Base-by-base conservation (phyloP, 1,284 basidiomycete species). In the Thelephora terrestris region DNA sequence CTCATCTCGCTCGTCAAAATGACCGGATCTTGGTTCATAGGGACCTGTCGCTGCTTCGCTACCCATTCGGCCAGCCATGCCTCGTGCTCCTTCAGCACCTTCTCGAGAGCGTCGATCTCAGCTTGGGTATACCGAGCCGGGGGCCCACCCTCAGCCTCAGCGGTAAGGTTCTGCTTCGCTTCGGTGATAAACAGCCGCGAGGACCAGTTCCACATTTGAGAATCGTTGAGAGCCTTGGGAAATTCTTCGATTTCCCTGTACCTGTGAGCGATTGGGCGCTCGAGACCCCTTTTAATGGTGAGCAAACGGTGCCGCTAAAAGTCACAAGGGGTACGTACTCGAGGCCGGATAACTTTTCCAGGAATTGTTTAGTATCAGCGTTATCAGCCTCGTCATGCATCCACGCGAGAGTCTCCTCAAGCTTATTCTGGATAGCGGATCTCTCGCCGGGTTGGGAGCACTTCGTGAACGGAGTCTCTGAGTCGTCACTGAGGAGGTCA, bases 161-260 rank as follows among this genome's bases (percentile, higher is more conserved):
- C 66, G 5, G 81, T 82, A 52, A 90, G 65, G 63, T 88, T 94
- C 52, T 75, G 62, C 6, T 73, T 70, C 14, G 93, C 93, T 51
- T 92, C 85, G 0, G 73, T 68, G 35, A 96, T 71, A 78, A 97
- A 98, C 18, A 84, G 63, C 12, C 84, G 78, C 3, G 85, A 80
- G 59, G 73, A 75, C 80, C 81, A 88, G 59, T 88, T 88, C 81
- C 82, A 84, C 75, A 79, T 82, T 63, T 87, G 85, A 48, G 76
- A 80, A 73, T 74, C 85, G 67, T 79, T 90, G 61, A 81, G 84
- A 56, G 71, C 83, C 62, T 68, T 76, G 53, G 73, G 84, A 75
- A 74, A 88, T 56, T 81, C 78, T 56, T 85, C 80, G 48, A 85
- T 85, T 67, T 99, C 93, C 61, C 79, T 77, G 67, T 94, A 89